Conservation (phyloP, 75 land plant species). For the Larix kaempferi region DNA sequence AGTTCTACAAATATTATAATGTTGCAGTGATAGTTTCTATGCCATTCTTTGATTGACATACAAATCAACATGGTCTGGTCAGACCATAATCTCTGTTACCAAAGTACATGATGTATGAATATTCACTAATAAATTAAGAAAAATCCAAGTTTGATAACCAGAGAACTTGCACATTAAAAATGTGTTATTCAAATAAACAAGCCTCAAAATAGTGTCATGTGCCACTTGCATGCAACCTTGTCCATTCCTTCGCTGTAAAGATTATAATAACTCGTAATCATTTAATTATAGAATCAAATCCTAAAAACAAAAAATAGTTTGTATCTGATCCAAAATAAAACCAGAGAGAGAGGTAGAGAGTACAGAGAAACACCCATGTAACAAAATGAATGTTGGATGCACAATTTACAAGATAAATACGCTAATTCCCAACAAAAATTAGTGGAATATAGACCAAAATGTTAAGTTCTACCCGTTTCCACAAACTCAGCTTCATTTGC, state of each 20-base stretch:
- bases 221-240: slow-evolving; percentile 80
- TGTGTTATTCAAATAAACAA: not conserved
- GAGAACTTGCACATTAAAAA: not conserved
- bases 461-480: slow-evolving; percentile 61
- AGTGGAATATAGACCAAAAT: not conserved
- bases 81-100: too few relatives aligned
- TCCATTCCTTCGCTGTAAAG: slow-evolving; percentile 90
- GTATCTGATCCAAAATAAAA: not conserved
- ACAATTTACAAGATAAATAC: not conserved
- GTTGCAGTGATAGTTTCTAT: too few relatives aligned
- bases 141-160: too few relatives aligned
- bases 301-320: too few relatives aligned
- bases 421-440: not conserved
- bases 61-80: too few relatives aligned
- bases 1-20: too few relatives aligned
- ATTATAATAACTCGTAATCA: not conserved
- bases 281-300: not conserved
- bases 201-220: slow-evolving; percentile 28
- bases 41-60: too few relatives aligned
- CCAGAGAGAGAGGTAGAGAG: too few relatives aligned
- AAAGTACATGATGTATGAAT: too few relatives aligned
- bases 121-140: too few relatives aligned
- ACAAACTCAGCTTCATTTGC: slow-evolving; percentile 90
- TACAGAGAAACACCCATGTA: not conserved
- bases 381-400: too few relatives aligned